Base-by-base conservation (phyloP, 2,329 filamentous ascomycete genomes). In the Colletotrichum lini region DNA sequence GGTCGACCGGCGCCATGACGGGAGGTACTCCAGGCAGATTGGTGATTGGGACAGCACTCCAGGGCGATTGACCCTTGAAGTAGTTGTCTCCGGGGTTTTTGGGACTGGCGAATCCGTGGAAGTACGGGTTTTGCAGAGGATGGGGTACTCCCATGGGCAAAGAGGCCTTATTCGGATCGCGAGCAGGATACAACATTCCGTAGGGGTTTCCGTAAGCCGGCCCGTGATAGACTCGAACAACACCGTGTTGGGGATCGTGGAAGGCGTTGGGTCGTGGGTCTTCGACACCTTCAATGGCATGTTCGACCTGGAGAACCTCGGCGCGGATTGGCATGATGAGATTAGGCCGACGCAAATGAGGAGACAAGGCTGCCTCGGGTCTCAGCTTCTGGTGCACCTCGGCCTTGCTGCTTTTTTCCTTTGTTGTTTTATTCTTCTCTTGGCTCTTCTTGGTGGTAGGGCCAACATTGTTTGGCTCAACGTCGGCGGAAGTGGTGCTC, bases 181-280 rank as follows among this genome's bases (percentile, higher is more conserved):
- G 80, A 8, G 76, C 78, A 2, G 87, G 86, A 75, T 90, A 87
- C n/a, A 88, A 75, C 2, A 79, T 77, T 1, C 82, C 82, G 30
- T 82, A 79, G 30, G 85, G 83, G 73, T 88, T 88, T 5, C 88
- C 88, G 75, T 89, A 91, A 0, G 82, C 80, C 3, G 85, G 84
- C 0, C 88, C 89, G 73, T 91, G 86, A 73, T 91, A 91, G 35
- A 90, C 84, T 16, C 88, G 86, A 60, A 89, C 81, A 23, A 88
- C 78, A 42, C 87, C 85, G 72, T 84, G 82, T 56, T 83, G 81
- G n/a, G 81, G 76, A 74, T 91, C 88, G 74, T 86, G 87, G 75
- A 88, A 91, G 52, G 89, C 87, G 74, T 91, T 91, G 15, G 89
- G 89, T 2, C 83, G 82, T 10, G 89, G 89, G 72, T 90, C 88